phyloP scores from a whole-genome alignment of 2,329 filamentous ascomycete species.

The Phialophora expanda region DNA sequence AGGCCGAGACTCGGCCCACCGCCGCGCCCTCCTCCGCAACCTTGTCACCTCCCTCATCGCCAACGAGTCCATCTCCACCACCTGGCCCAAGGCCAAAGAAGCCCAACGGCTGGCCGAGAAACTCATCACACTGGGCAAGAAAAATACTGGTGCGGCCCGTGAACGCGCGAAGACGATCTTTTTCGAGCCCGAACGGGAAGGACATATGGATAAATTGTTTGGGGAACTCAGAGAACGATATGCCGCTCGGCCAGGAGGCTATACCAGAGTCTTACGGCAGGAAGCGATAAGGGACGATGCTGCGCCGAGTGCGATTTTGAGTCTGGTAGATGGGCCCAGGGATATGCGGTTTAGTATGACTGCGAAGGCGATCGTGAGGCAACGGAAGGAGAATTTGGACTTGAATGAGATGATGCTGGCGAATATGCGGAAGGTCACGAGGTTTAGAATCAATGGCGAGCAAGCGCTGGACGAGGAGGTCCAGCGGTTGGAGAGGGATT shows the following conservation, averaged over 20 bases:
- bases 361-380: conserved; percentile 76
- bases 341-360: conserved; percentile 96
- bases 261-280: conserved; percentile 91
- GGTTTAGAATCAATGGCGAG: conserved; percentile 71
- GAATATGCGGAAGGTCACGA: conserved; percentile 84
- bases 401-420: conserved; percentile 73
- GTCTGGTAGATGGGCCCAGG: conserved; percentile 90
- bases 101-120: conserved; percentile 92
- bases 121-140: conserved; percentile 91
- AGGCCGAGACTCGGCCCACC: conserved; percentile 81
- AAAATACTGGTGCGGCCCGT: conserved; percentile 81
- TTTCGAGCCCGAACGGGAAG: conserved; percentile 62
- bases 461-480: conserved; percentile 69
- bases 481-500: conserved; percentile 49
- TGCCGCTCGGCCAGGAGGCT: conserved; percentile 78
- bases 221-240: conserved; percentile 81
- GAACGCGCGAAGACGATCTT: conserved; percentile 79
- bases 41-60: conserved; percentile 92
- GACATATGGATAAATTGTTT: conserved; percentile 79
- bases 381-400: conserved; percentile 57
- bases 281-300: conserved; percentile 89
- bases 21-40: conserved; percentile 91
- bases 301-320: conserved; percentile 85
- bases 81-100: conserved; percentile 96
- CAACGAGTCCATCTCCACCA: conserved; percentile 91